phyloP scores from a whole-genome alignment of 164 flowering plant genomes.

The Cinnamomum chago region DNA sequence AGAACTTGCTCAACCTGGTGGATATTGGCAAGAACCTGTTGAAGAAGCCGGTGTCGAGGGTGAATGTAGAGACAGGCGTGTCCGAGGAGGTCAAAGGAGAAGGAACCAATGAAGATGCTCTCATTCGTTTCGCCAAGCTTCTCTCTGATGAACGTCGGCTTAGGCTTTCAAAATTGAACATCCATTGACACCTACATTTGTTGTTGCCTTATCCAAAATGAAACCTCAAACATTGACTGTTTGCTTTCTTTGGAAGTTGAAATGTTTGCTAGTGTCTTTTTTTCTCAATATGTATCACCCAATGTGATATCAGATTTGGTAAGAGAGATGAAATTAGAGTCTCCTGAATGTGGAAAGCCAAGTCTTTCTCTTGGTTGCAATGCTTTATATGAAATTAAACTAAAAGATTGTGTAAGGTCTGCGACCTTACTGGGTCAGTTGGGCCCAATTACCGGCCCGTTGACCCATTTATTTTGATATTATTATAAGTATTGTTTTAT shows the following conservation, averaged over 20 bases:
- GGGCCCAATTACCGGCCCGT: no score
- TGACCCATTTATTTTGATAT: no score
- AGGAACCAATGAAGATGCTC: conserved; percentile 49
- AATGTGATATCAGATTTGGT: no score
- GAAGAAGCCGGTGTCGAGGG: conserved; percentile 41
- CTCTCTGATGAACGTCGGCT: conserved; percentile 30
- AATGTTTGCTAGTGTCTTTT: no score
- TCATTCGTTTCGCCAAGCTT: conserved; percentile 40
- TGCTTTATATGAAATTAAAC: no score
- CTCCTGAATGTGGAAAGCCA: no score
- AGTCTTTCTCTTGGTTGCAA: no score
- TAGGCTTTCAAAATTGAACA: not conserved
- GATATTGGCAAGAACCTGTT: conserved; percentile 34
- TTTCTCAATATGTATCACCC: not conserved
- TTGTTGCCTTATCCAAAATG: not conserved
- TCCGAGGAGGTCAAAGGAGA: conserved; percentile 26
- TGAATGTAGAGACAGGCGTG: conserved; percentile 43
- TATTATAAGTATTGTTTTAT: no score
- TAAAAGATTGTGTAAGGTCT: no score
- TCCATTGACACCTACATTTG: not conserved
- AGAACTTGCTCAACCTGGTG: conserved; percentile 37
- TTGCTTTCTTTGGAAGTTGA: not conserved
- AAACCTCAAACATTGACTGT: not conserved
- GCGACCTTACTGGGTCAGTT: no score
- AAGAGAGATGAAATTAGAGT: no score